phyloP scores from a whole-genome alignment of 2,329 filamentous ascomycete genomes.

The Botrytis squamosa region DNA sequence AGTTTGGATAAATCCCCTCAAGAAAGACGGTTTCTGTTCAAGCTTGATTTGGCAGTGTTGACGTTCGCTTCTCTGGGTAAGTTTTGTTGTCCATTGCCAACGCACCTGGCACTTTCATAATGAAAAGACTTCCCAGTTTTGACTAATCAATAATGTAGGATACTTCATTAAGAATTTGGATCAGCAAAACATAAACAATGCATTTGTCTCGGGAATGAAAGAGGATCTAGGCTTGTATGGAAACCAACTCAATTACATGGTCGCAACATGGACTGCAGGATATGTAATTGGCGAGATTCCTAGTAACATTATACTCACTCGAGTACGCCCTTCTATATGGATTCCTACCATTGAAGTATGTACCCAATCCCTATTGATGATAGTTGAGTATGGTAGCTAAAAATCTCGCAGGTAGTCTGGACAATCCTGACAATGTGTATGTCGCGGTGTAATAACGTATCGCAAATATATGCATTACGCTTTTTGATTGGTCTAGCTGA shows the following conservation, averaged over 20 bases:
- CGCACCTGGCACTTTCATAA: not conserved
- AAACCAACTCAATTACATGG: conserved; percentile 44
- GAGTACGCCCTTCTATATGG: conserved; percentile 28
- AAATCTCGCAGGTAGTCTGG: conserved; percentile 9
- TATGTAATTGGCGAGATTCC: conserved; percentile 53
- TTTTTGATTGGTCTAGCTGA: conserved; percentile 50
- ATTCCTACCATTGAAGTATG: conserved; percentile 18
- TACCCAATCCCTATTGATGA: too few relatives aligned
- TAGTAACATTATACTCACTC: conserved; percentile 51
- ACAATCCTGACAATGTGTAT: conserved; percentile 19
- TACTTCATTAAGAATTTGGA: conserved; percentile 53
- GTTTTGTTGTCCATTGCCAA: not conserved
- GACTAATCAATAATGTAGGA: conserved; percentile 35
- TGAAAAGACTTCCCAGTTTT: conserved; percentile 3
- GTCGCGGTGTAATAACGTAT: conserved; percentile 11
- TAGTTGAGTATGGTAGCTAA: not conserved
- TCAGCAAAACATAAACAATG: conserved; percentile 47
- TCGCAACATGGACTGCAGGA: conserved; percentile 41
- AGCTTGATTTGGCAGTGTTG: conserved; percentile 49
- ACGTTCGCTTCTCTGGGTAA: conserved; percentile 22
- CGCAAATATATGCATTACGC: conserved; percentile 43
- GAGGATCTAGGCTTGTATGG: conserved; percentile 49
- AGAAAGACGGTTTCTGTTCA: conserved; percentile 47
- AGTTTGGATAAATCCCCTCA: conserved; percentile 51
- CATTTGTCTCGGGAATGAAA: conserved; percentile 48